phyloP scores from a whole-genome alignment of 805 yeast genomes.

The Tetrapisispora pingtungensis region DNA sequence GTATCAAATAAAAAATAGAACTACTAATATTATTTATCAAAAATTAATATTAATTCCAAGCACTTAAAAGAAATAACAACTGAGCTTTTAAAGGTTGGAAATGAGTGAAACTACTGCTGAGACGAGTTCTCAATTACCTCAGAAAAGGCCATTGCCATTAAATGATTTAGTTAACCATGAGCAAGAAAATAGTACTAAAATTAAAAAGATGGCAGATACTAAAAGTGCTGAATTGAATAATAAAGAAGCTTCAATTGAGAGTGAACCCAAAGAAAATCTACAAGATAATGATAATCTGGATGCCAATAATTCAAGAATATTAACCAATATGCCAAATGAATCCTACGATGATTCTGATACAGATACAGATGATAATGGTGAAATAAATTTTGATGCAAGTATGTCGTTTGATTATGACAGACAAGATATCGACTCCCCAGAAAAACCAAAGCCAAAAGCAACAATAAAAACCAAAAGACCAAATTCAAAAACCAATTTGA shows the following conservation, averaged over 20 bases:
- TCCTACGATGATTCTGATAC: slow-evolving; percentile 18
- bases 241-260: too few species aligned
- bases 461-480: not conserved
- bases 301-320: not conserved
- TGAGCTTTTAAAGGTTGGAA: not conserved
- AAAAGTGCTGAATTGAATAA: slow-evolving; percentile 4
- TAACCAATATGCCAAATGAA: not conserved
- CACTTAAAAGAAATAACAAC: too few species aligned
- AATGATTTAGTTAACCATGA: slow-evolving; percentile 31
- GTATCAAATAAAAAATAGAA: too few species aligned
- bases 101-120: not conserved
- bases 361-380: slow-evolving; percentile 21
- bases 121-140: not conserved
- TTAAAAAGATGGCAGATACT: slow-evolving; percentile 9
- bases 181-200: slow-evolving; percentile 15
- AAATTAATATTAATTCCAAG: not conserved
- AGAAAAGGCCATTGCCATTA: slow-evolving; percentile 26
- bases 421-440: slow-evolving; percentile 18
- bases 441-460: slow-evolving; percentile 3
- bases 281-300: not conserved
- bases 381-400: slow-evolving; percentile 21
- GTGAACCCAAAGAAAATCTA: not conserved
- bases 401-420: slow-evolving; percentile 29
- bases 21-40: too few species aligned
- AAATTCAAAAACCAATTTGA: not conserved